Conservation (phyloP, 2,329 filamentous ascomycete species). For the Fusarium abutilonis region DNA sequence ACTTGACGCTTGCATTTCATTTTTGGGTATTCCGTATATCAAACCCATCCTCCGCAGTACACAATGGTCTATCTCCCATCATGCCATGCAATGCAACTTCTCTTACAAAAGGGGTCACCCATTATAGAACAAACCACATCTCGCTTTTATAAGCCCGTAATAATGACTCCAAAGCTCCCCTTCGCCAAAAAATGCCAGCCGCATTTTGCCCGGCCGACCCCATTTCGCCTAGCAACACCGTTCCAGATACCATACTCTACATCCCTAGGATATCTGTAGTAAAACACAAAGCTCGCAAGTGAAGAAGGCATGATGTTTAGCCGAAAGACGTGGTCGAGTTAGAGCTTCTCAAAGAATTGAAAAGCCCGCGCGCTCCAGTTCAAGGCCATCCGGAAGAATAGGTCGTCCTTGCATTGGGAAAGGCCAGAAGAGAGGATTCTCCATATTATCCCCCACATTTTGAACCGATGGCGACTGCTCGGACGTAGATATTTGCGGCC, state of each 20-base stretch:
- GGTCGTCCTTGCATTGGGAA: conserved; percentile 69
- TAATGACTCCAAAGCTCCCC: conserved; percentile 9
- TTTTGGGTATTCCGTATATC: background rate
- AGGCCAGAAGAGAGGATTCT: conserved; percentile 69
- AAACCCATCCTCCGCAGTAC: background rate
- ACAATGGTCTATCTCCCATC: background rate
- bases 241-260: conserved; percentile 1
- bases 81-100: background rate
- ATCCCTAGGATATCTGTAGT: background rate
- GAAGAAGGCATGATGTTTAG: background rate
- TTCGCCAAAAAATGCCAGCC: conserved; percentile 23
- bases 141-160: conserved; percentile 8
- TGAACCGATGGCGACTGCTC: conserved; percentile 31
- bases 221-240: conserved; percentile 19
- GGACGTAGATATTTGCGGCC: conserved; percentile 21
- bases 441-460: conserved; percentile 51
- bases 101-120: conserved; percentile 2
- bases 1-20: background rate
- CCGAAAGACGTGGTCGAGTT: background rate
- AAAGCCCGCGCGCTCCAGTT: conserved; percentile 64
- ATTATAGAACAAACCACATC: background rate
- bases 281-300: background rate
- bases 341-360: conserved; percentile 42
- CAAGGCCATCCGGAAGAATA: conserved; percentile 59
- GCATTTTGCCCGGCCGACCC: background rate